Base-by-base conservation (phyloP, 306 rosid species). In the Prunus davidiana region DNA sequence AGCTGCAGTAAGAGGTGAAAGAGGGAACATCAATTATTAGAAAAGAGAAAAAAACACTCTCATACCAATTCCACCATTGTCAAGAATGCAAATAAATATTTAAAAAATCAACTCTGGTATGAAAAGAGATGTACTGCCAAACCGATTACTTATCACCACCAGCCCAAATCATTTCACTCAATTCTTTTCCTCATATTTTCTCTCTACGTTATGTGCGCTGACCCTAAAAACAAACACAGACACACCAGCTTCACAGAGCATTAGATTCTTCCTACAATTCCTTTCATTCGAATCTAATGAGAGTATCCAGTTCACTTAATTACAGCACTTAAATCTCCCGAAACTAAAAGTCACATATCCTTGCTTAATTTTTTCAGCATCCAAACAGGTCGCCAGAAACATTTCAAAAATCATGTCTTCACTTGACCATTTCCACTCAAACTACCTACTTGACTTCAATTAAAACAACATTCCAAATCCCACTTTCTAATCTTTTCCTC, bases 1-100 rank as follows among this genome's bases (percentile, higher is more conserved):
- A 96, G 74, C 99, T 96, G 91, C 84, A 84, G 86, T n/a, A 22
- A 20, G 46, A 46, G 15, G 15, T 34, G 19, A 22, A 69, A 30
- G 45, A 67, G 51, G 57, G 41, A 63, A 38, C 8, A 38, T 38
- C 9, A 38, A 38, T 38, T 38, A 38, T 14, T 14, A 81, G 57
- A 38, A 63, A 72, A 58, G 54, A 19, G 0, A 20, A 19, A 5
- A 34, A 9, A 28, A 13, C 6, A n/a, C 52, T 3, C 8, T 2
- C 20, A 19, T 14, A 13, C 32, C 66, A 69, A 3, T 9, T 19
- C 9, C 62, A 41, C 3, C 16, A 3, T 18, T 1, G 15, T 22
- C 5, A 32, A 68, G 9, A 50, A 51, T 10, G 43, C 57, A 46
- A n/a, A 55, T 16, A 32, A 55, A n/a, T 58, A 38, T 47, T 34